Conservation (phyloP, 2,329 filamentous ascomycete genomes). For the Sordariomycetes sp. region DNA sequence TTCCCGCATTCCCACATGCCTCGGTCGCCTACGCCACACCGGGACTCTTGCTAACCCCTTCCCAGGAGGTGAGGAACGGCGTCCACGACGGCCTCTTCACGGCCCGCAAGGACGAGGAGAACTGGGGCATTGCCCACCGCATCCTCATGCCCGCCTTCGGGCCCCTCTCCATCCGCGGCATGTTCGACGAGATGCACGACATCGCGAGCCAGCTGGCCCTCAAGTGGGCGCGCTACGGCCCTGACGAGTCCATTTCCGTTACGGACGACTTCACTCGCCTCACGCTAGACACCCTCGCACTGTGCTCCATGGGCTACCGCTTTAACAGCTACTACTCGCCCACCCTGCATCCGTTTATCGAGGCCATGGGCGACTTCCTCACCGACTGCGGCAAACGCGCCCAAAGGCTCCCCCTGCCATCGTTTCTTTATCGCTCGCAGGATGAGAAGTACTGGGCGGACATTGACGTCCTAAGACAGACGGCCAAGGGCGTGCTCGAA, state of each 20-base stretch:
- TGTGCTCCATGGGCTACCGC: conserved; percentile 61
- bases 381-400: conserved; percentile 40
- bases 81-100: conserved; percentile 59
- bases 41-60: background rate
- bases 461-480: conserved; percentile 42
- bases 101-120: conserved; percentile 35
- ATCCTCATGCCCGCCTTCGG: conserved; percentile 60
- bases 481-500: conserved; percentile 49
- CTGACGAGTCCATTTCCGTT: conserved; percentile 43
- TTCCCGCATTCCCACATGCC: background rate
- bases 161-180: conserved; percentile 53
- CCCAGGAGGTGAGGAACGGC: conserved; percentile 44
- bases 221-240: conserved; percentile 58
- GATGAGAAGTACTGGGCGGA: conserved; percentile 41
- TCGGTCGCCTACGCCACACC: background rate
- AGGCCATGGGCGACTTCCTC: conserved; percentile 56
- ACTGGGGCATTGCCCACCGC: conserved; percentile 59
- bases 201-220: conserved; percentile 54
- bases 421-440: conserved; percentile 35
- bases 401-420: conserved; percentile 28
- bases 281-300: conserved; percentile 60
- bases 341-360: conserved; percentile 58
- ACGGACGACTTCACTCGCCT: conserved; percentile 63
- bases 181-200: conserved; percentile 63
- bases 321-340: conserved; percentile 69